Percentiles rank a stretch among this genome's conserved stretches.
Evolutionary conservation across 805 yeast genomes (phyloP).

Genomic region (Vanderwaltozyma polyspora): DNA sequence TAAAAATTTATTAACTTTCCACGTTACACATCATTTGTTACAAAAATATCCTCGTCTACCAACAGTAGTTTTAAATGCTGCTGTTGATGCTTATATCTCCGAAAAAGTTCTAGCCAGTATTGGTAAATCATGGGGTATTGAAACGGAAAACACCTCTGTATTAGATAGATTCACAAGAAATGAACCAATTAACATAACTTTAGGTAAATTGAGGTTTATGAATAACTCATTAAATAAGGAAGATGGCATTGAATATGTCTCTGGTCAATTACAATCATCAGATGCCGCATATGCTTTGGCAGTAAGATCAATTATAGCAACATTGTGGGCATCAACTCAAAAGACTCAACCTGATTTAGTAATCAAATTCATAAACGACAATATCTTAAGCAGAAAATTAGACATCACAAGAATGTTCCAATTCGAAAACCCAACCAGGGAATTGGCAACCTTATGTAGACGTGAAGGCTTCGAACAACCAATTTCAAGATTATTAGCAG

Average conservation of each 20-base stretch:
- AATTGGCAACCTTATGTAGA: conserved; percentile 63
- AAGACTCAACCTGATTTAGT: conserved; percentile 43
- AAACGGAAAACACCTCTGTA: conserved; percentile 53
- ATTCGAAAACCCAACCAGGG: conserved; percentile 78
- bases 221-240: conserved; percentile 24
- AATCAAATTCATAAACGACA: conserved; percentile 56
- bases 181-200: conserved; percentile 54
- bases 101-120: conserved; percentile 51
- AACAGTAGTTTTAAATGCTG: conserved; percentile 57
- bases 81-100: conserved; percentile 68
- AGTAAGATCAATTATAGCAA: conserved; percentile 76
- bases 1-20: conserved; percentile 59
- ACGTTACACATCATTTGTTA: conserved; percentile 62
- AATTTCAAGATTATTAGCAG: conserved; percentile 73
- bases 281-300: conserved; percentile 44
- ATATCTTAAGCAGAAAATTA: conserved; percentile 72
- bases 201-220: conserved; percentile 56
- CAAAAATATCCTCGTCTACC: conserved; percentile 86
- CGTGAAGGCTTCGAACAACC: conserved; percentile 68
- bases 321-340: conserved; percentile 54
- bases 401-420: conserved; percentile 64
- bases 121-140: conserved; percentile 83
- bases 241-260: conserved; percentile 41
- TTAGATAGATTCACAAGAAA: conserved; percentile 56
- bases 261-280: conserved; percentile 29